These are phyloP conservation scores for Exophiala bonariae DNA, from an alignment of 2,329 filamentous ascomycete species.

Conservation along the genomic window DNA sequence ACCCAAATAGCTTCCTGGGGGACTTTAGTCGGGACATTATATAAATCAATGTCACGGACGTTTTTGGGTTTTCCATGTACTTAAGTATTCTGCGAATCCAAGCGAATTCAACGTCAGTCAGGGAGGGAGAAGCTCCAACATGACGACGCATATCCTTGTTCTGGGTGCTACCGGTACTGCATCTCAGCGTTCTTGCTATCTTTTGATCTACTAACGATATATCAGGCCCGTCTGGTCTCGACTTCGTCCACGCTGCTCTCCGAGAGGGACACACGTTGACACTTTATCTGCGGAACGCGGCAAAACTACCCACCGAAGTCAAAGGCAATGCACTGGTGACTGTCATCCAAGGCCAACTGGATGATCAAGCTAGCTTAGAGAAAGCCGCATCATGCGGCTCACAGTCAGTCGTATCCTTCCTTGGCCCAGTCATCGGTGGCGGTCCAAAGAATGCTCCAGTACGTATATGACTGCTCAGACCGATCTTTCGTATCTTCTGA, in stretches of 20 bases:
- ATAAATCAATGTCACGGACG: too few species aligned
- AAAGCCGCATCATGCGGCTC: constrained; percentile 3
- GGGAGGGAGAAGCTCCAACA: too few species aligned
- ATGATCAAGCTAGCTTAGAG: constrained; percentile 6
- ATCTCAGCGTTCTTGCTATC: not conserved
- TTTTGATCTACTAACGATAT: not conserved
- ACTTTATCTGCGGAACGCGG: constrained; percentile 11
- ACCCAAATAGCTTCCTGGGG: too few species aligned
- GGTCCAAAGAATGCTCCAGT: not conserved
- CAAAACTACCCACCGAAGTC: constrained; percentile 5
- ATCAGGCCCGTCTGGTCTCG: constrained; percentile 1
- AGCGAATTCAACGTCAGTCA: too few species aligned
- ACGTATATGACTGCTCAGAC: not conserved
- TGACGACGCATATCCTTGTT: too few species aligned
- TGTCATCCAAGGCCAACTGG: constrained; percentile 12
- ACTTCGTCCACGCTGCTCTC: constrained; percentile 12
- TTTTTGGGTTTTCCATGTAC: too few species aligned
- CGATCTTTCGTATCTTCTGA: not conserved
- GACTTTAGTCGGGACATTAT: too few species aligned
- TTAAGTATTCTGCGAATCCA: too few species aligned
- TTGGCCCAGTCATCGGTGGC: constrained; percentile 16
- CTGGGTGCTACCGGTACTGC: too few species aligned
- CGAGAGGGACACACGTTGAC: constrained; percentile 11
- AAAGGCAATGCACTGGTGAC: not conserved
- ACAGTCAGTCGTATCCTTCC: constrained; percentile 15